These are phyloP conservation scores for Dorcoceras hygrometricum DNA, from an alignment of 257 asterid species.

Conservation along the genomic window DNA sequence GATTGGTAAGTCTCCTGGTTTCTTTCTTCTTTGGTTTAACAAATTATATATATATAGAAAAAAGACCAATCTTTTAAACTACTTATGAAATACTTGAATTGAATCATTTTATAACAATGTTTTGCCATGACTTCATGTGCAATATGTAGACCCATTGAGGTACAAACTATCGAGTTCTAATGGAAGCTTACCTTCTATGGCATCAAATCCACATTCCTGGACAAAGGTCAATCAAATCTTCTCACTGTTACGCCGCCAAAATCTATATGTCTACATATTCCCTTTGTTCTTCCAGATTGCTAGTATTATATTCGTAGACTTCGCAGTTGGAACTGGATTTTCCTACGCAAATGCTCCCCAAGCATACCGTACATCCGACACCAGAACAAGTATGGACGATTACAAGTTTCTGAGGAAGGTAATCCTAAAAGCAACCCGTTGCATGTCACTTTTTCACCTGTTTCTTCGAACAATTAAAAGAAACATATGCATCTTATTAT, in stretches of 20 bases:
- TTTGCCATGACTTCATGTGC: no score
- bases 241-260: no score
- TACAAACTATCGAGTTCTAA: constrained; percentile 35
- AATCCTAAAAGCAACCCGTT: background rate
- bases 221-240: constrained; percentile 40
- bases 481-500: no score
- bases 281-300: constrained; percentile 28
- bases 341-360: constrained; percentile 35
- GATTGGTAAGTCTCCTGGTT: no score
- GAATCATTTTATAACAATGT: no score
- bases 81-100: no score
- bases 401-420: constrained; percentile 41
- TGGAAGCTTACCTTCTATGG: constrained; percentile 44
- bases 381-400: constrained; percentile 20
- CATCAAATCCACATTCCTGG: constrained; percentile 51
- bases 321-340: constrained; percentile 49
- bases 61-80: no score
- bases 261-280: no score
- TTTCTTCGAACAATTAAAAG: no score
- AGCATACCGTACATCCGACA: constrained; percentile 26
- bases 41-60: no score
- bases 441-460: no score
- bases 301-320: constrained; percentile 44
- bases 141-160: constrained; percentile 53
- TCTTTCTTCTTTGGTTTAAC: no score